Base-by-base conservation (phyloP, 1,284 basidiomycete species). In the Agroathelia rolfsii region DNA sequence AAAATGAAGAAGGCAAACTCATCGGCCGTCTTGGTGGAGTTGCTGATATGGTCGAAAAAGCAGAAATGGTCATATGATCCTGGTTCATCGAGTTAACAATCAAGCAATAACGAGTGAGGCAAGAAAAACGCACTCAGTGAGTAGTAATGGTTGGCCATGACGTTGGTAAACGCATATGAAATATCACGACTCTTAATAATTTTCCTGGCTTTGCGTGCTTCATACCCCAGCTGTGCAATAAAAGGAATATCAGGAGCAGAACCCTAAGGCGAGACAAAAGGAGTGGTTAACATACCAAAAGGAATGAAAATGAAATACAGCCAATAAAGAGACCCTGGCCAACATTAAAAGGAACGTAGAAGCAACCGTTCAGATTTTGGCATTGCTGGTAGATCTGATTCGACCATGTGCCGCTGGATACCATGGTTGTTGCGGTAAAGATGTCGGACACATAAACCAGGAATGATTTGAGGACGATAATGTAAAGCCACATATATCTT, bases 1-100 rank as follows among this genome's bases (percentile, higher is more conserved):
- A 97, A 98, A 55, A 97, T 77, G 59, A 96, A 98, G 71, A 98
- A 97, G 30, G 93, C 90, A 58, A 97, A 89, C 51, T 95, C 89
- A 56, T 98, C 94, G 56, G 84, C 92, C 47, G 79, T 81, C 71
- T 95, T 96, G 19, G 89, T 94, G 20, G 93, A 96, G 50, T 87
- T 82, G 50, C 83, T 82, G 60, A 98, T 96, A 48, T 95, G 90
- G 46, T 84, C 81, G 57, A 97, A 98, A 66, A 98, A 92, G 59
- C 94, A 97, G 53, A 95, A 97, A 56, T 95, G 87, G 55, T 95
- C 82, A 56, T 97, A 98, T 28, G 85, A 89, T 36, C 86, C 87
- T 85, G 50, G 16, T 25, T 14, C 36, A 19, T 33, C 8, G 30
- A 25, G 30, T 28, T 21, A 32, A 18, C 7, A 20, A 35, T 47